Evolutionary conservation across 2,329 filamentous ascomycete species (phyloP).

Genomic region (Fusarium staphyleae): DNA sequence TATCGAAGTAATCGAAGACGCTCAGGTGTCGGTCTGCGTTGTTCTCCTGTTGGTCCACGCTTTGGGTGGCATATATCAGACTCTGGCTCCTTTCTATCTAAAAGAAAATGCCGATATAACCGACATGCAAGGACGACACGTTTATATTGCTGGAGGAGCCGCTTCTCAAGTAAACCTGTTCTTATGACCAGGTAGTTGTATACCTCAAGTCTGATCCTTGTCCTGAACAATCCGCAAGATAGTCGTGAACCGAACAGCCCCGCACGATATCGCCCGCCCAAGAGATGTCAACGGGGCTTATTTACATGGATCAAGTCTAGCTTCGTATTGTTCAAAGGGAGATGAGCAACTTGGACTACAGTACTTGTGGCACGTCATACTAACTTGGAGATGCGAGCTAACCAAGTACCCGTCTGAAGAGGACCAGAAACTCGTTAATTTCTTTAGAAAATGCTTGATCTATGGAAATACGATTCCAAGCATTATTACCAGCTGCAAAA

Average conservation of each 20-base stretch:
- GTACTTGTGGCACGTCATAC: slow-evolving; percentile 30
- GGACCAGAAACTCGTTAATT: slow-evolving; percentile 18
- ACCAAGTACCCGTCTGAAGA: slow-evolving; percentile 15
- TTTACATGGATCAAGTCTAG: too few species aligned
- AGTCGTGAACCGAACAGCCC: slow-evolving; percentile 2
- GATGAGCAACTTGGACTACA: slow-evolving; percentile 31
- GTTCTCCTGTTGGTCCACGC: too few species aligned
- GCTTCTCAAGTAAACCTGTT: background rate
- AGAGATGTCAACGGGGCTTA: slow-evolving; percentile 22
- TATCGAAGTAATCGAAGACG: too few species aligned
- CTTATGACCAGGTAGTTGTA: slow-evolving; percentile 9
- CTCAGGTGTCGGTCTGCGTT: too few species aligned
- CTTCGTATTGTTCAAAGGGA: slow-evolving; percentile 33
- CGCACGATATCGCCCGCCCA: background rate
- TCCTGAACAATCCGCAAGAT: background rate
- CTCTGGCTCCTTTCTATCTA: too few species aligned
- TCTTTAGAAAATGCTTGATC: slow-evolving; percentile 33
- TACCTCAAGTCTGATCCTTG: background rate
- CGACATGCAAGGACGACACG: slow-evolving; percentile 1
- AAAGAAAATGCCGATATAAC: too few species aligned
- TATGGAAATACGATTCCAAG: slow-evolving; percentile 34
- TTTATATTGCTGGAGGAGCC: background rate
- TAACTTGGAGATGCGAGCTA: slow-evolving; percentile 26
- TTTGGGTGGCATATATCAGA: too few species aligned
- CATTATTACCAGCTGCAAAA: slow-evolving; percentile 26